Percentiles rank a stretch among this genome's conserved stretches.
Evolutionary conservation across 1,284 basidiomycete species (phyloP).

Genomic region (Ganoderma meredithae): DNA sequence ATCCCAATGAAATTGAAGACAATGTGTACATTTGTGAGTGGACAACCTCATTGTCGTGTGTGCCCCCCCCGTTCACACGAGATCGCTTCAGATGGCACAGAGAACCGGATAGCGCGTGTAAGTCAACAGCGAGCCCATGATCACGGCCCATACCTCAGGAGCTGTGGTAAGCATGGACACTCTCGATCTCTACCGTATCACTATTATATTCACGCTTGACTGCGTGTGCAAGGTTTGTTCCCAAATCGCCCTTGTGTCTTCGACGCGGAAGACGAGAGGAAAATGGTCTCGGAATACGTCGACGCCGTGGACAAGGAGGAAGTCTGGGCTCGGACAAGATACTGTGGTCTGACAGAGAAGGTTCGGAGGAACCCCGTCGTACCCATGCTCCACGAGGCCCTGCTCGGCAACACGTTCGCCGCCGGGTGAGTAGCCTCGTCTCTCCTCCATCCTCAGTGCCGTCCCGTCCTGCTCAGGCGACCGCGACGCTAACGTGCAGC

Average conservation of each 20-base stretch:
- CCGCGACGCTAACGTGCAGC: neutral
- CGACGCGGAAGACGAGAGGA: neutral
- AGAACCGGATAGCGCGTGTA: neutral
- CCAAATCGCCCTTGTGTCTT: neutral
- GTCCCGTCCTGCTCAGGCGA: neutral
- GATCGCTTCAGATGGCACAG: neutral
- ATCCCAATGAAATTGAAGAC: neutral
- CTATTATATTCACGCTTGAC: neutral
- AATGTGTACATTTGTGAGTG: neutral
- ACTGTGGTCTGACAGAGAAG: neutral
- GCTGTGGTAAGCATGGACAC: neutral
- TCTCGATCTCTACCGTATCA: neutral
- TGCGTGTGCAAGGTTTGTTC: neutral
- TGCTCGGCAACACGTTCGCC: neutral
- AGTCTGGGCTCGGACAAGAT: neutral
- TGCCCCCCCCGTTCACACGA: neutral
- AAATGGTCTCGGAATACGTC: neutral
- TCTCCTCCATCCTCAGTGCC: neutral
- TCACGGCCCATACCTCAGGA: neutral
- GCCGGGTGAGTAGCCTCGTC: neutral
- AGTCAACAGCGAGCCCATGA: neutral
- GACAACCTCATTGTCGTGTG: neutral
- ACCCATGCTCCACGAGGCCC: neutral
- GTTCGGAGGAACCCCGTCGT: neutral
- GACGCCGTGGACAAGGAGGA: neutral